Conservation (phyloP, 768 basidiomycete genomes). For the Tricholomella constricta region DNA sequence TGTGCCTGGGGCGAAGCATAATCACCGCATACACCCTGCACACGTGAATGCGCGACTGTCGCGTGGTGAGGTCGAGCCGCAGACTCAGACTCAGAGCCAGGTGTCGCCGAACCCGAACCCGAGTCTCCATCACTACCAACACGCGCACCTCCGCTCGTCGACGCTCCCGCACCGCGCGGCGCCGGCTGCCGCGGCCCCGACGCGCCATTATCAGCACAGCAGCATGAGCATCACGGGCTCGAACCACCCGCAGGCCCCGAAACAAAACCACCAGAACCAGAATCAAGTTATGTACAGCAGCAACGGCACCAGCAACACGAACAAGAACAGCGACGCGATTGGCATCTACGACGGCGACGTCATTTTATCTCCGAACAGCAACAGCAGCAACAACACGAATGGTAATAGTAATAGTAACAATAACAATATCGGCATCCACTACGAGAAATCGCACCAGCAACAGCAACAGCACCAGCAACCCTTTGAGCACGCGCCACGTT, state of each 20-base stretch:
- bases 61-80: constrained; percentile 6
- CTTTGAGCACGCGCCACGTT: constrained; percentile 1
- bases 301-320: constrained; percentile 22
- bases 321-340: constrained; percentile 23
- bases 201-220: constrained; percentile 49
- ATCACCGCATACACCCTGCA: constrained; percentile 13
- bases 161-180: constrained; percentile 46
- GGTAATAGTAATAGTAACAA: not conserved
- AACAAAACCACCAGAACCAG: constrained; percentile 16
- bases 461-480: not conserved
- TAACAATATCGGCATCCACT: constrained; percentile 1
- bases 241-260: not conserved
- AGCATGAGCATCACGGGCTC: constrained; percentile 44
- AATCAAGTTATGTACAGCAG: not conserved
- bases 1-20: not conserved
- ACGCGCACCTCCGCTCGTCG: constrained; percentile 45
- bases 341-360: constrained; percentile 10
- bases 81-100: constrained; percentile 18
- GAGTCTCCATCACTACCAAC: constrained; percentile 25
- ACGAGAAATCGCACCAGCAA: constrained; percentile 4
- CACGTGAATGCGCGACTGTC: constrained; percentile 15
- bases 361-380: not conserved
- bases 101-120: constrained; percentile 4
- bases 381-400: not conserved
- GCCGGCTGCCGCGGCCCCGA: constrained; percentile 27